phyloP scores from a whole-genome alignment of 1,139 yeast species.

The Debaryomyces fabryi region DNA sequence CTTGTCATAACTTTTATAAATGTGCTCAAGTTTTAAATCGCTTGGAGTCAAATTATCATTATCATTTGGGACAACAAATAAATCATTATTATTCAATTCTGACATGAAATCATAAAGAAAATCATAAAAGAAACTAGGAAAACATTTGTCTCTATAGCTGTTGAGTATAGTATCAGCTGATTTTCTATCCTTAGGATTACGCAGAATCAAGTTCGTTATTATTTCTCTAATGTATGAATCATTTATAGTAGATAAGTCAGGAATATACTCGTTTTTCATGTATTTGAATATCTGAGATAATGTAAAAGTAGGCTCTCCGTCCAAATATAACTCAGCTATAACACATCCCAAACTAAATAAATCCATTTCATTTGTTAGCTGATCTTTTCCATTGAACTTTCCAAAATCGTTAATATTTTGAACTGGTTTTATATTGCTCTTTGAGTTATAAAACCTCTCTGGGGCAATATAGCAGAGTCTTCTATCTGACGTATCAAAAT shows the following conservation, averaged over 20 bases:
- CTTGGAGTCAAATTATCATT: slow-evolving; percentile 38
- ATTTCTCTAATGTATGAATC: slow-evolving; percentile 55
- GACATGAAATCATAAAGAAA: slow-evolving; percentile 71
- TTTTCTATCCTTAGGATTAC: slow-evolving; percentile 63
- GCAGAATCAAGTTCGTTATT: slow-evolving; percentile 61
- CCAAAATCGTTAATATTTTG: slow-evolving; percentile 34
- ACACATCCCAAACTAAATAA: slow-evolving; percentile 90
- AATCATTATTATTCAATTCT: slow-evolving; percentile 29
- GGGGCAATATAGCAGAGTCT: slow-evolving; percentile 93
- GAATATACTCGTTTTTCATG: slow-evolving; percentile 66
- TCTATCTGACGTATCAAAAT: slow-evolving; percentile 86
- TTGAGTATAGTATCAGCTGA: slow-evolving; percentile 57
- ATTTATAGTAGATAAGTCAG: slow-evolving; percentile 58
- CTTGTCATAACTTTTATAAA: slow-evolving; percentile 58
- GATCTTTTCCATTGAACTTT: slow-evolving; percentile 21
- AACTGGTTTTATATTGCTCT: slow-evolving; percentile 16
- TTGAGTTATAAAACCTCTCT: slow-evolving; percentile 69
- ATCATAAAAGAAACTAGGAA: slow-evolving; percentile 72
- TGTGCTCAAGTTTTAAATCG: slow-evolving; percentile 61
- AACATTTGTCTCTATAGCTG: slow-evolving; percentile 52
- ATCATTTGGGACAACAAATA: slow-evolving; percentile 19
- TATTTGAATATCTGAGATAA: slow-evolving; percentile 85
- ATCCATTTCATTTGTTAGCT: slow-evolving; percentile 74
- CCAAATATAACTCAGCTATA: slow-evolving; percentile 84
- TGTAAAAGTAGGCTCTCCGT: slow-evolving; percentile 85